Conservation (phyloP, 2,329 filamentous ascomycete genomes). For the Aspergillus quadricinctus region DNA sequence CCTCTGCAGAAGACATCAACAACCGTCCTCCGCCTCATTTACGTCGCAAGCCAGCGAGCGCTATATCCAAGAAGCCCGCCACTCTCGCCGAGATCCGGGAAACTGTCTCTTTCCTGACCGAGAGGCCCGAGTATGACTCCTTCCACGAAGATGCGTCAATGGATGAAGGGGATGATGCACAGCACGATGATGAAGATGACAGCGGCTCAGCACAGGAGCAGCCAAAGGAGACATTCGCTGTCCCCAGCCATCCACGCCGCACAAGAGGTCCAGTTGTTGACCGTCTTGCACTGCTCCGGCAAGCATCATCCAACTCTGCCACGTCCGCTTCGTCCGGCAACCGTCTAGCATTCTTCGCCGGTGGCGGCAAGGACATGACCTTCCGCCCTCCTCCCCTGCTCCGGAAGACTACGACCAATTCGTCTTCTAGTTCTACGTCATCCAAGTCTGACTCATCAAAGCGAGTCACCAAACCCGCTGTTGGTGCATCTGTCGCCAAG, state of each 20-base stretch:
- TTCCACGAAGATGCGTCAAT: slow-evolving; percentile 50
- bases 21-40: slow-evolving; percentile 56
- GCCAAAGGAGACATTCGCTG: slow-evolving; percentile 22
- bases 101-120: slow-evolving; percentile 77
- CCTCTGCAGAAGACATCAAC: slow-evolving; percentile 39
- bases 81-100: slow-evolving; percentile 77
- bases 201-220: slow-evolving; percentile 16
- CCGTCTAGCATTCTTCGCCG: slow-evolving; percentile 33
- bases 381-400: slow-evolving; percentile 30
- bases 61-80: slow-evolving; percentile 60
- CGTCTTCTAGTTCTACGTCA: slow-evolving; percentile 24
- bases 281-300: slow-evolving; percentile 40
- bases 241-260: slow-evolving; percentile 34
- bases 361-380: slow-evolving; percentile 22
- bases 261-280: slow-evolving; percentile 42
- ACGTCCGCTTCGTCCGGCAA: slow-evolving; percentile 19
- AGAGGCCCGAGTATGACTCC: slow-evolving; percentile 57
- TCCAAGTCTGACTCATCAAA: slow-evolving; percentile 21
- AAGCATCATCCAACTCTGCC: slow-evolving; percentile 43
- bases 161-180: slow-evolving; percentile 49
- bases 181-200: slow-evolving; percentile 33
- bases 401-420: slow-evolving; percentile 27
- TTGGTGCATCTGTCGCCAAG: slow-evolving; percentile 48
- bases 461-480: slow-evolving; percentile 27
- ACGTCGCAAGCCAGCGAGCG: slow-evolving; percentile 56